Base-by-base conservation (phyloP, 108 stramenopile species). In the Nitzschia palea region DNA sequence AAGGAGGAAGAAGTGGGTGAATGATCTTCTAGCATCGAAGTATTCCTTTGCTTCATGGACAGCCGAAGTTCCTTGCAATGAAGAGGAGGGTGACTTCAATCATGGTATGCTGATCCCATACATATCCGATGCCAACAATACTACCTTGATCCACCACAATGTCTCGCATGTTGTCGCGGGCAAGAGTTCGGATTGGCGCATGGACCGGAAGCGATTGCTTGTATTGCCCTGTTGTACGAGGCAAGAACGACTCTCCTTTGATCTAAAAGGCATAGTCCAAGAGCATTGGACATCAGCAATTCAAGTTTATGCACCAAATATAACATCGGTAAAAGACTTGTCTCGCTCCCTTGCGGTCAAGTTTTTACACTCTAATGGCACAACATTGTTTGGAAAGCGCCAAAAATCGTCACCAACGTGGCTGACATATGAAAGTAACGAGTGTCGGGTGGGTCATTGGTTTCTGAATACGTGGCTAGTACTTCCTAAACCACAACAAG, bases 401-500 rank as follows among this genome's bases (percentile, higher is more conserved):
- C n/a, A n/a, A n/a, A n/a, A n/a, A n/a, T n/a, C 47, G 18, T 18
- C 8, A 48, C 47, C 47, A 12, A 20, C 15, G 47, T 48, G 47
- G 47, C 18, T 48, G 4, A 20, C 18, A 20, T 48, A n/a, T 48
- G 18, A 18, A 8, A 20, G 4, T 4, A 18, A 10, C 18, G 47
- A 48, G 22, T 48, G 47, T 18, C 47, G 47, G 15, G 47, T 48
- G 47, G 47, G 47, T 4, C 47, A 48, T 18, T 48, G 47, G 47
- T 48, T 48, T 48, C n/a, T 48, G 18, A 48, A 48, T 48, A 48
- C 47, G 22, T 48, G 47, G 47, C 22, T 48, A 20, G 47, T 20
- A n/a, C 18, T 48, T 5, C 47, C 47, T 12, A 18, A 48, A 20
- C n/a, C n/a, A n/a, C n/a, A n/a, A n/a, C n/a, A n/a, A n/a, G n/a